Evolutionary conservation across 768 basidiomycete species (phyloP).

Genomic region (Serendipita vermifera): DNA sequence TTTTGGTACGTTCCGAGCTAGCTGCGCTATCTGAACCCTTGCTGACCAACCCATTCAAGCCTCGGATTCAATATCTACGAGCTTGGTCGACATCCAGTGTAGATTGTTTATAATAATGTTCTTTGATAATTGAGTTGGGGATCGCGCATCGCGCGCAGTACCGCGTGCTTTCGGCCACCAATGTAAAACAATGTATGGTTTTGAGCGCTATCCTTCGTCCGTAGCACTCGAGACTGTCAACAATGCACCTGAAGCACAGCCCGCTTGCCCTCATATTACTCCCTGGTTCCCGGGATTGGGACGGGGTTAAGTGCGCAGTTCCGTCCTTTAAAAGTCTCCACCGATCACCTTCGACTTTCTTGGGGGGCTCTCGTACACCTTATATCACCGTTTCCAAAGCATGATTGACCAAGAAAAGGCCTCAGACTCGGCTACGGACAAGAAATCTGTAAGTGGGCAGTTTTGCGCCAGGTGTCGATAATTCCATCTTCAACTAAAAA

Average conservation of each 20-base stretch:
- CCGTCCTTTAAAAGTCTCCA: background rate
- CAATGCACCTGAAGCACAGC: too few relatives aligned
- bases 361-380: background rate
- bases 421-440: background rate
- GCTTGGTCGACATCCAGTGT: conserved; percentile 26
- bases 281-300: background rate
- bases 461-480: background rate
- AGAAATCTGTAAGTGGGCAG: background rate
- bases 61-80: conserved; percentile 69
- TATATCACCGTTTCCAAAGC: background rate
- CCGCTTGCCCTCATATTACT: too few relatives aligned
- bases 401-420: conserved; percentile 8
- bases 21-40: background rate
- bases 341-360: background rate
- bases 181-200: too few relatives aligned
- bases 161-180: too few relatives aligned
- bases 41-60: conserved; percentile 27
- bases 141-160: too few relatives aligned
- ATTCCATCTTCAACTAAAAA: background rate
- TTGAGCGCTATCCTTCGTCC: too few relatives aligned
- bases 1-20: conserved; percentile 56
- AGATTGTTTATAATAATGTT: too few relatives aligned
- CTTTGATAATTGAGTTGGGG: too few relatives aligned
- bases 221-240: too few relatives aligned
- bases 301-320: background rate